Conservation (phyloP, 2,329 filamentous ascomycete species). For the Drechslerella coelobrocha region DNA sequence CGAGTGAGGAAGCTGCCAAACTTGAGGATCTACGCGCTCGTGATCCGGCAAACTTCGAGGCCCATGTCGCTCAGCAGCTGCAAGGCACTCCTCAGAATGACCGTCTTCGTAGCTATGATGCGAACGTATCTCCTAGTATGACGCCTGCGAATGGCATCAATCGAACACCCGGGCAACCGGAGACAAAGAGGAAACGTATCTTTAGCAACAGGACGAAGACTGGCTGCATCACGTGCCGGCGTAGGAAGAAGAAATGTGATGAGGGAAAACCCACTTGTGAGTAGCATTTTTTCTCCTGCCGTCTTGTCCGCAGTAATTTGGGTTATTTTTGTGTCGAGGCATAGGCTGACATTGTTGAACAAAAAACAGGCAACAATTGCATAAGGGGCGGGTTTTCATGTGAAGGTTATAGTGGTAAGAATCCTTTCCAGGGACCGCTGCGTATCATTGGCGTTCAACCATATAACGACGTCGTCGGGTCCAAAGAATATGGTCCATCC, state of each 20-base stretch:
- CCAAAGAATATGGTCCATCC: slow-evolving; percentile 30
- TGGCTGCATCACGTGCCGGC: slow-evolving; percentile 88
- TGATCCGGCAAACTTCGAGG: slow-evolving; percentile 38
- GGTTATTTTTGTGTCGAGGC: slow-evolving; percentile 27
- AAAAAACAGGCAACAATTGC: slow-evolving; percentile 78
- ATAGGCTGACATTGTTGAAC: slow-evolving; percentile 5
- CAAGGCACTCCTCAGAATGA: slow-evolving; percentile 37
- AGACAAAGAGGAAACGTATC: slow-evolving; percentile 71
- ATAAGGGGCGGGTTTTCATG: slow-evolving; percentile 87
- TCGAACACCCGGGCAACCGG: slow-evolving; percentile 40
- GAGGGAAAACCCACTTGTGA: slow-evolving; percentile 81
- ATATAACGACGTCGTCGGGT: slow-evolving; percentile 34
- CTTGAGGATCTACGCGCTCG: slow-evolving; percentile 42
- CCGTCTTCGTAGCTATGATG: slow-evolving; percentile 35
- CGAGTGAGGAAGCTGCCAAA: slow-evolving; percentile 44
- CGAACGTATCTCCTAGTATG: slow-evolving; percentile 46
- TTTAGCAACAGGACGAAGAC: slow-evolving; percentile 97
- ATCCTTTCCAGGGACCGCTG: slow-evolving; percentile 78
- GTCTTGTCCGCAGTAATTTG: slow-evolving; percentile 5
- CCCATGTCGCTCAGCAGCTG: slow-evolving; percentile 34
- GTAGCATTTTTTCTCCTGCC: slow-evolving; percentile 63
- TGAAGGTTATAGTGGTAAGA: slow-evolving; percentile 83
- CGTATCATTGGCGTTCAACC: slow-evolving; percentile 65
- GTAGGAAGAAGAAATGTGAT: slow-evolving; percentile 97
- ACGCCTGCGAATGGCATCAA: slow-evolving; percentile 26